Conservation (phyloP, 1,284 basidiomycete genomes). For the Porogramme epimiltina region DNA sequence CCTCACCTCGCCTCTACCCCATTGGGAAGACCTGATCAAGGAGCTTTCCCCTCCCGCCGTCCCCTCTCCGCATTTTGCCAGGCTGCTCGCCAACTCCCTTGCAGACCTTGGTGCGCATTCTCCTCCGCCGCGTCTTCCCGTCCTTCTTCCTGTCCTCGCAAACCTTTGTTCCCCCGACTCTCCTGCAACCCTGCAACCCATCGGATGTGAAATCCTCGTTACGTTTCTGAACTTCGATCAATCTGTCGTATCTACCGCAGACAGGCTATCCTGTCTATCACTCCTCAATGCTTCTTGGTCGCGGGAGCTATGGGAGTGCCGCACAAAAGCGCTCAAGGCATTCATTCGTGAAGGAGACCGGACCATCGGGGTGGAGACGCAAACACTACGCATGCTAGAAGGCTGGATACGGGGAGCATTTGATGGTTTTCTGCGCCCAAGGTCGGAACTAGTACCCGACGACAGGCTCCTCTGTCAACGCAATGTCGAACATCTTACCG, state of each 20-base stretch:
- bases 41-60: constrained; percentile 37
- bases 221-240: constrained; percentile 65
- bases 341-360: constrained; percentile 60
- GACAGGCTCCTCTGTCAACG: constrained; percentile 62
- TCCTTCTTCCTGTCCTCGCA: constrained; percentile 56
- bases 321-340: constrained; percentile 64
- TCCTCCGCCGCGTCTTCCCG: constrained; percentile 28
- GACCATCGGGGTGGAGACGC: constrained; percentile 63
- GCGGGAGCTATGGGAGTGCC: constrained; percentile 66
- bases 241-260: constrained; percentile 47
- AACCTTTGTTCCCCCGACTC: constrained; percentile 55
- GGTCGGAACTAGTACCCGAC: constrained; percentile 37
- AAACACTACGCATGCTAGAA: constrained; percentile 54
- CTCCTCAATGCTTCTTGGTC: constrained; percentile 57
- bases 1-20: constrained; percentile 27
- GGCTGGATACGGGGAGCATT: constrained; percentile 68
- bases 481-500: constrained; percentile 57
- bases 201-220: constrained; percentile 70
- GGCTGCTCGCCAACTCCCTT: constrained; percentile 30
- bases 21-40: constrained; percentile 34
- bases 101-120: constrained; percentile 17
- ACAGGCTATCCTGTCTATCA: constrained; percentile 61
- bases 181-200: constrained; percentile 57
- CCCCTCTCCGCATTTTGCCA: constrained; percentile 35
- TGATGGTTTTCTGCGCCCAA: constrained; percentile 38